A percentile compares a stretch with the other conserved stretches of the same genome.
These are phyloP conservation scores for Lichtheimia corymbifera DNA, from an alignment of 371 early-diverging fungal species.

Conservation along the genomic window DNA sequence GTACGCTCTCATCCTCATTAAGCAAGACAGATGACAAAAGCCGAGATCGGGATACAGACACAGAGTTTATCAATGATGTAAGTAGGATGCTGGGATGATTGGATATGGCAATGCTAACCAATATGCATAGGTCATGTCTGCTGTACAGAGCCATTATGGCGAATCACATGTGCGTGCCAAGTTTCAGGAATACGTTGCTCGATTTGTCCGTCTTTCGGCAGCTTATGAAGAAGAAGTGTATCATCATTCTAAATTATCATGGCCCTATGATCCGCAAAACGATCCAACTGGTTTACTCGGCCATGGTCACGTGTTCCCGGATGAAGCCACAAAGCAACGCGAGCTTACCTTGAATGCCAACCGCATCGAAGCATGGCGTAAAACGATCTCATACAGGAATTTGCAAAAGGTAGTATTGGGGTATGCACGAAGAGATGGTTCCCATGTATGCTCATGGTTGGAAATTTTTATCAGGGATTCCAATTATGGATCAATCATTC, in stretches of 20 bases:
- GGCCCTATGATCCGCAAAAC: conserved; percentile 36
- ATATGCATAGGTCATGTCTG: conserved; percentile 56
- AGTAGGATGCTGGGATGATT: background rate
- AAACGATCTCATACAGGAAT: conserved; percentile 70
- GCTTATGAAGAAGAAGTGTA: conserved; percentile 75
- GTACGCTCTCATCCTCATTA: conserved; percentile 3
- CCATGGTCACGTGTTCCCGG: conserved; percentile 71
- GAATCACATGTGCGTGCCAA: conserved; percentile 87
- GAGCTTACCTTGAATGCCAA: conserved; percentile 70
- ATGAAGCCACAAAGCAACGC: conserved; percentile 59
- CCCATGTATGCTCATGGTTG: too few relatives aligned
- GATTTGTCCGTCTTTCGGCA: conserved; percentile 81
- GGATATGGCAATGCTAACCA: background rate
- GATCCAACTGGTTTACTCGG: conserved; percentile 56
- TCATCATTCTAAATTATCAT: conserved; percentile 64
- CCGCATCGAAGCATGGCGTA: conserved; percentile 88
- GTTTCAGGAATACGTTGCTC: conserved; percentile 82
- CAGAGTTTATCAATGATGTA: conserved; percentile 70
- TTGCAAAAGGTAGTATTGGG: conserved; percentile 48
- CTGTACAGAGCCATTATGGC: conserved; percentile 83
- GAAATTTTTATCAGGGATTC: conserved; percentile 50
- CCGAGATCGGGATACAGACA: conserved; percentile 44
- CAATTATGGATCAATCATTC: conserved; percentile 51
- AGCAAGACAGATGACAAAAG: conserved; percentile 19
- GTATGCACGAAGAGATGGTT: background rate